Percentiles rank a stretch among this genome's conserved stretches.
Conservation (phyloP, 148 eudicot species). For the Cornus florida region DNA sequence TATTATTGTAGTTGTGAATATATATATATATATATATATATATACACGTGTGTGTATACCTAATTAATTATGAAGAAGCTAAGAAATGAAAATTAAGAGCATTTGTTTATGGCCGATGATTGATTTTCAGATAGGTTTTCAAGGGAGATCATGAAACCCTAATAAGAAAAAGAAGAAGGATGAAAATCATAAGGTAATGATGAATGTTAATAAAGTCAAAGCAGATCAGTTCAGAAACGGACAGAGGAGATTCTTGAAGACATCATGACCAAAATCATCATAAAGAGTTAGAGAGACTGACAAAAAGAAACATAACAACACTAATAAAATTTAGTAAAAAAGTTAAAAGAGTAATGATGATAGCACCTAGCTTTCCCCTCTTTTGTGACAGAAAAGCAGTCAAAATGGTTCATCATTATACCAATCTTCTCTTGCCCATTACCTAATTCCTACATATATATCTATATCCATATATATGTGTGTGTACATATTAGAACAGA, state of each 20-base stretch:
- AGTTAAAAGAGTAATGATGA: background rate
- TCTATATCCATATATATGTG: background rate
- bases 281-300: slow-evolving; percentile 15
- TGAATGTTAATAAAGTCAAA: background rate
- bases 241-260: slow-evolving; percentile 26
- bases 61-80: too few relatives aligned
- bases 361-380: background rate
- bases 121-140: too few relatives aligned
- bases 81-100: too few relatives aligned
- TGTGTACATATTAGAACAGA: background rate
- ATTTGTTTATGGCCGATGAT: too few relatives aligned
- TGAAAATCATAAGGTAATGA: background rate
- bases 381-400: slow-evolving; percentile 3
- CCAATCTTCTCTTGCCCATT: slow-evolving; percentile 24
- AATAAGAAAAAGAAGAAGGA: background rate
- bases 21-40: too few relatives aligned
- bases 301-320: slow-evolving; percentile 6
- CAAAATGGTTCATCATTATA: slow-evolving; percentile 26
- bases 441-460: background rate
- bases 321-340: background rate
- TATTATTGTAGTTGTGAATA: too few relatives aligned
- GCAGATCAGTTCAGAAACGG: slow-evolving; percentile 6
- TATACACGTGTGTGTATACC: too few relatives aligned
- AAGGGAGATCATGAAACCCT: background rate
- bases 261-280: slow-evolving; percentile 14